Evolutionary conservation across 2,329 filamentous ascomycete genomes (phyloP).

Genomic region (Diaporthe citriasiana): DNA sequence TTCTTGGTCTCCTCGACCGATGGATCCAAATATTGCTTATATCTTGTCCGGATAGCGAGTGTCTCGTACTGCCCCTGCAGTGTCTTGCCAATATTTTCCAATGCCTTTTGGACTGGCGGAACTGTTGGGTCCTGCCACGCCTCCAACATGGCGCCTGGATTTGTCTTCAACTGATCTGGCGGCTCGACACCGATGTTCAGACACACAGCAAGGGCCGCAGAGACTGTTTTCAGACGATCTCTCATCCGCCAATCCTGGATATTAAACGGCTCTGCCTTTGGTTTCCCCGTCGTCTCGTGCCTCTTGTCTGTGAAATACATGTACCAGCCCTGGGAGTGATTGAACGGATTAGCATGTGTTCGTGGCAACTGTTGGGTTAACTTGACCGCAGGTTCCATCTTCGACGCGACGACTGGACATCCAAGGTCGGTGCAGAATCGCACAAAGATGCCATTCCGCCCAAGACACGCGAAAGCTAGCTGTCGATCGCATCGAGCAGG

Average conservation of each 20-base stretch:
- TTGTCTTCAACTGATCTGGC: conserved; percentile 96
- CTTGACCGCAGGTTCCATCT: not conserved
- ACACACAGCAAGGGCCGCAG: conserved; percentile 92
- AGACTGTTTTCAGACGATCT: conserved; percentile 96
- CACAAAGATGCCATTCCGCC: not conserved
- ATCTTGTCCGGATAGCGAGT: conserved; percentile 92
- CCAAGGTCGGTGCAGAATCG: not conserved
- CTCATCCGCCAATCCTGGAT: conserved; percentile 98
- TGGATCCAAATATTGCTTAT: conserved; percentile 96
- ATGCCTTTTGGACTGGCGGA: conserved; percentile 83
- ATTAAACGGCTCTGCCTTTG: conserved; percentile 75
- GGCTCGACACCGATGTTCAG: conserved; percentile 98
- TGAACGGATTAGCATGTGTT: conserved; percentile 7
- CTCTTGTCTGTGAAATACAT: conserved; percentile 99
- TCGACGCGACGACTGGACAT: not conserved
- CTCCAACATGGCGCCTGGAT: conserved; percentile 91
- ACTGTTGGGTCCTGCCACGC: conserved; percentile 96
- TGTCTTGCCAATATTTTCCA: conserved; percentile 95
- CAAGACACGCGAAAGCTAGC: not conserved
- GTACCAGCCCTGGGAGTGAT: conserved; percentile 83
- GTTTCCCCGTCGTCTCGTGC: conserved; percentile 93
- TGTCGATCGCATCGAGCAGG: not conserved
- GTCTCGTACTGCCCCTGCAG: conserved; percentile 98
- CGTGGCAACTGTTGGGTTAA: not conserved
- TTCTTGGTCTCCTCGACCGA: conserved; percentile 98